Conservation (phyloP, 139 green algal genomes). For the Chlamydomonas asymmetrica region DNA sequence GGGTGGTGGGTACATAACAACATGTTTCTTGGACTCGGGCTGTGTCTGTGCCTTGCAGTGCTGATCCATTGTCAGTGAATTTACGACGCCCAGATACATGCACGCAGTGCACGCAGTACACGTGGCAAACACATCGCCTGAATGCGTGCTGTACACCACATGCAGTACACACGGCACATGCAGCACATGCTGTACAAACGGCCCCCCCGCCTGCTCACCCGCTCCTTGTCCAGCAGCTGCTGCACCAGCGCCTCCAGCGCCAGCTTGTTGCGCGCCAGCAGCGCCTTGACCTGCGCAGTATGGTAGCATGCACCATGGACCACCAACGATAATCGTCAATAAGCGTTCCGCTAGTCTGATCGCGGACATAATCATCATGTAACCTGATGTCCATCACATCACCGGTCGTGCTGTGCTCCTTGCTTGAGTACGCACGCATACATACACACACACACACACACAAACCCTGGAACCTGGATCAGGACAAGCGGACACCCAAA, state of each 20-base stretch:
- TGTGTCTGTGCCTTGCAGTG: no score
- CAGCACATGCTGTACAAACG: background rate
- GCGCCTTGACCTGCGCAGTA: slow-evolving; percentile 36
- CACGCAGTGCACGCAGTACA: background rate
- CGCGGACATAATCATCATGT: background rate
- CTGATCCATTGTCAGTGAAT: background rate
- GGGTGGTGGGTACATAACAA: no score
- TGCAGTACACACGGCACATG: no score
- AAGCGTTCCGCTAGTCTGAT: no score
- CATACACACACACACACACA: background rate
- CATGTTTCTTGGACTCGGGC: no score
- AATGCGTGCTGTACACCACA: no score
- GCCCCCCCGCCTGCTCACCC: slow-evolving; percentile 2
- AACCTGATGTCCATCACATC: background rate
- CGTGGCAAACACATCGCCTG: background rate
- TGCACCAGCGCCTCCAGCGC: slow-evolving; percentile 58
- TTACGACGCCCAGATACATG: background rate
- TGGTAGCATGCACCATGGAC: background rate
- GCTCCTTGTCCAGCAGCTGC: slow-evolving; percentile 35
- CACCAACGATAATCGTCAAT: no score
- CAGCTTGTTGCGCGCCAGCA: slow-evolving; percentile 62
- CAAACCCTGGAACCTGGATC: no score
- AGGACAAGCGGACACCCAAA: no score
- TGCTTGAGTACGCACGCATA: background rate
- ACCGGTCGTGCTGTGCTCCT: background rate